Base-by-base conservation (phyloP, 768 basidiomycete genomes). In the Tephrocybe sp. region DNA sequence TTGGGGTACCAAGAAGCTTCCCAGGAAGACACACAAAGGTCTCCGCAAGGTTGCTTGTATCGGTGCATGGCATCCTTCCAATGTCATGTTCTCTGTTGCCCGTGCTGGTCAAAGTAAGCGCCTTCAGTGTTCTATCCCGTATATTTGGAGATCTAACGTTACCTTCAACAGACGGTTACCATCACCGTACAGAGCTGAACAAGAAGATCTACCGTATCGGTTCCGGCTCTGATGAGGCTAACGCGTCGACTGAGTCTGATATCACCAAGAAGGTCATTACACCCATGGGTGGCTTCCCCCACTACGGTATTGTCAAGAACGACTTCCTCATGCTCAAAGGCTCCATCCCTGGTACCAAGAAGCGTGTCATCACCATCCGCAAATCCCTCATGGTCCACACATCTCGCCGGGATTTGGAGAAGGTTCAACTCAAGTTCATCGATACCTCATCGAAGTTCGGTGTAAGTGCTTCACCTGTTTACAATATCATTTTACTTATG, bases 11-110 rank as follows among this genome's bases (percentile, higher is more conserved):
- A 97, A 94, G 84, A 94, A 95, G 77, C 83, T 98, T 49, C 94
- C 94, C 51, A 82, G 94, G 61, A 98, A 98, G 80, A 98, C 97
- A 47, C 97, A 99, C 83, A 94, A 97, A 73, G 97, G 97, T 90
- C 91, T 98, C 64, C 90, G 95, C 71, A 98, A 99, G 79, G 97
- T 99, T 56, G 95, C 95, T 66, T 95, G 93, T 81, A 94, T 94
- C 60, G 93, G 93, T 74, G 94, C 93, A 67, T 95, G 92, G 92
- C 93, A 95, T 80, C 94, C 93, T 68, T 88, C 87, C 63, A 97
- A 95, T 76, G 97, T 99, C 83, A 98, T 98, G 95, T 98, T 93
- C 85, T 94, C 94, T n/a, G 97, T 99, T 62, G 97, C 94, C 54
- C 94, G 97, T 80, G 94, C 97, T 60, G 97, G 97, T 91, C 95